Conservation (phyloP, 129 eudicot genomes). For the Solidago caesia region DNA sequence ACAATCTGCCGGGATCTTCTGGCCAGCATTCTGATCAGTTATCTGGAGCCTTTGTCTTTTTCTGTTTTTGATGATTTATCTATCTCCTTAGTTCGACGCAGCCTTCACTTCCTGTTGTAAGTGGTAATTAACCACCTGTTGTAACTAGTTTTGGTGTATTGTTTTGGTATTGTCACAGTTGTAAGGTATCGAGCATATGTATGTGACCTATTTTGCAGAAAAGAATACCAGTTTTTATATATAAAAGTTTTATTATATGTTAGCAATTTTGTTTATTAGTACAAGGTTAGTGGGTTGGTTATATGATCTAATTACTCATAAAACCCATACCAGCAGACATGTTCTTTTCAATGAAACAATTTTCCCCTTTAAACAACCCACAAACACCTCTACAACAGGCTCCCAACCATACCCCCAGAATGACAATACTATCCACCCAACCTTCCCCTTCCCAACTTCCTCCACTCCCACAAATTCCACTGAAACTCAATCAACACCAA, state of each 20-base stretch:
- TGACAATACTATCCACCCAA: too few species aligned
- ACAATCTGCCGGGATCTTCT: constrained; percentile 20
- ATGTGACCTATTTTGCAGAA: background rate
- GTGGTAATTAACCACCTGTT: constrained; percentile 35
- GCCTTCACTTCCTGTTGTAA: constrained; percentile 17
- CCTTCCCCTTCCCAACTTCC: too few species aligned
- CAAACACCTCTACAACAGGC: too few species aligned
- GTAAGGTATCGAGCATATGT: constrained; percentile 1
- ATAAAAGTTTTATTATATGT: background rate
- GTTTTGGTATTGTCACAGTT: constrained; percentile 5
- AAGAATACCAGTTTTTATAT: background rate
- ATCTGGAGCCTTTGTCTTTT: background rate
- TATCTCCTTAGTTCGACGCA: constrained; percentile 10
- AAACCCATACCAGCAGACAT: background rate
- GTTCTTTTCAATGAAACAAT: background rate
- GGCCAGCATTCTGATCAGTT: background rate
- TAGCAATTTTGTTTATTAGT: too few species aligned
- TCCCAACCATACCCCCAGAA: too few species aligned
- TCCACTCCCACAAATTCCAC: too few species aligned
- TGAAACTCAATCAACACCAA: too few species aligned
- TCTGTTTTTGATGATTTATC: constrained; percentile 12
- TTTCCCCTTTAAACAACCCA: background rate
- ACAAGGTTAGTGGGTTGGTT: too few species aligned
- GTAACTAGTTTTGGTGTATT: constrained; percentile 15
- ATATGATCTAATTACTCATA: too few species aligned